phyloP scores from a whole-genome alignment of 1,139 yeast species.

The Pichia sp. region DNA sequence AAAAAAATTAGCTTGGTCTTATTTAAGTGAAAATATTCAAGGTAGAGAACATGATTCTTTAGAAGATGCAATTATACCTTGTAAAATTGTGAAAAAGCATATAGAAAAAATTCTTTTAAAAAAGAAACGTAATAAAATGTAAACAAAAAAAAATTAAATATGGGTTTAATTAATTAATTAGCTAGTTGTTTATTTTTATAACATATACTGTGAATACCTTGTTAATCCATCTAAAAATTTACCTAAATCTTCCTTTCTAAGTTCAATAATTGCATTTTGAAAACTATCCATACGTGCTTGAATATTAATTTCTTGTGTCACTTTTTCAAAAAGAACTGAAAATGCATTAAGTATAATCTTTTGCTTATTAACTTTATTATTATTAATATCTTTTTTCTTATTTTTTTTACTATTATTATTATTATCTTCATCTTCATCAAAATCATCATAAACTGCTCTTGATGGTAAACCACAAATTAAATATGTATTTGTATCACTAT shows the following conservation, averaged over 20 bases:
- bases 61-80: constrained; percentile 85
- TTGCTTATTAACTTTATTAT: constrained; percentile 21
- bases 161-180: constrained; percentile 1
- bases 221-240: constrained; percentile 75
- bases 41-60: constrained; percentile 83
- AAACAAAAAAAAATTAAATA: not conserved
- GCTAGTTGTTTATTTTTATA: not conserved
- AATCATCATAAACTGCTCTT: constrained; percentile 47
- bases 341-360: constrained; percentile 61
- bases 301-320: constrained; percentile 72
- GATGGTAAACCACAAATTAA: constrained; percentile 90
- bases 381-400: constrained; percentile 22
- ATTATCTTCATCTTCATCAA: constrained; percentile 17
- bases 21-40: constrained; percentile 70
- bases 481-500: constrained; percentile 68
- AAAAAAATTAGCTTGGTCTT: constrained; percentile 66
- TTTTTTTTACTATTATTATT: not conserved
- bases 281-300: constrained; percentile 88
- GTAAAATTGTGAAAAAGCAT: constrained; percentile 58
- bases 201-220: constrained; percentile 16
- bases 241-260: constrained; percentile 77
- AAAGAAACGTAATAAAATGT: constrained; percentile 2
- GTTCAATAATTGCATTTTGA: constrained; percentile 89
- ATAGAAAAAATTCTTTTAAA: constrained; percentile 9
- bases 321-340: constrained; percentile 63